Evolutionary conservation across 2,329 filamentous ascomycete genomes (phyloP).

Genomic region (Emericellopsis atlantica): DNA sequence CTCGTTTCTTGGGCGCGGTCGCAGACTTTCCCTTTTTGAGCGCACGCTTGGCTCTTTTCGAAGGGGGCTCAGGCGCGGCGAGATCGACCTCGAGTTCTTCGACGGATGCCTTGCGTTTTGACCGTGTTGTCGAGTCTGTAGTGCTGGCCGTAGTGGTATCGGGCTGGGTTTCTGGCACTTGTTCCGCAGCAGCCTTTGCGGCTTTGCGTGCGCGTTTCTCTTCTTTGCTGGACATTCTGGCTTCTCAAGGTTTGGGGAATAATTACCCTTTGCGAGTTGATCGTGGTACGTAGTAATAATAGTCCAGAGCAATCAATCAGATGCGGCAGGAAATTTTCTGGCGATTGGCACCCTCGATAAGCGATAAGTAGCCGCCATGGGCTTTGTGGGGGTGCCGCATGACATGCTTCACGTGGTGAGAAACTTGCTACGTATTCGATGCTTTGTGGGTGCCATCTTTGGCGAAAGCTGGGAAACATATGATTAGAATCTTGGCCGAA

Average conservation of each 20-base stretch:
- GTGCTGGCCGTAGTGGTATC: slow-evolving; percentile 3
- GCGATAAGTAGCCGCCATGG: slow-evolving; percentile 2
- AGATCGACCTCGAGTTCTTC: slow-evolving; percentile 85
- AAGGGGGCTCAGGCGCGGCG: slow-evolving; percentile 79
- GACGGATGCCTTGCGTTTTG: slow-evolving; percentile 57
- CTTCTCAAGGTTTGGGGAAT: not conserved
- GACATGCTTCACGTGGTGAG: too few species aligned
- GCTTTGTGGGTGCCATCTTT: too few species aligned
- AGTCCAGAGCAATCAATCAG: too few species aligned
- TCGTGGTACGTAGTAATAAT: too few species aligned
- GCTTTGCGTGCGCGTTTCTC: not conserved
- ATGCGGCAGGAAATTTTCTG: slow-evolving; percentile 1
- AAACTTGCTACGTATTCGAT: too few species aligned
- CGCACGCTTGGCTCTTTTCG: slow-evolving; percentile 82
- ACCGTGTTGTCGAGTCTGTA: slow-evolving; percentile 3
- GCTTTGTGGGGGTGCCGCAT: not conserved
- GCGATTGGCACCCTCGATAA: slow-evolving; percentile 1
- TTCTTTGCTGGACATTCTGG: slow-evolving; percentile 1
- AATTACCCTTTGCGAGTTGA: not conserved
- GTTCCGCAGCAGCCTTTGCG: not conserved
- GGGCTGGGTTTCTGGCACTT: not conserved
- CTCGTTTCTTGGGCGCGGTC: slow-evolving; percentile 24
- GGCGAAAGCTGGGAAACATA: too few species aligned
- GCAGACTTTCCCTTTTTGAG: slow-evolving; percentile 71
- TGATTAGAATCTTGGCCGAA: too few species aligned